These are phyloP conservation scores for Colletotrichum aenigma DNA, from an alignment of 2,329 filamentous ascomycete species.

Conservation along the genomic window DNA sequence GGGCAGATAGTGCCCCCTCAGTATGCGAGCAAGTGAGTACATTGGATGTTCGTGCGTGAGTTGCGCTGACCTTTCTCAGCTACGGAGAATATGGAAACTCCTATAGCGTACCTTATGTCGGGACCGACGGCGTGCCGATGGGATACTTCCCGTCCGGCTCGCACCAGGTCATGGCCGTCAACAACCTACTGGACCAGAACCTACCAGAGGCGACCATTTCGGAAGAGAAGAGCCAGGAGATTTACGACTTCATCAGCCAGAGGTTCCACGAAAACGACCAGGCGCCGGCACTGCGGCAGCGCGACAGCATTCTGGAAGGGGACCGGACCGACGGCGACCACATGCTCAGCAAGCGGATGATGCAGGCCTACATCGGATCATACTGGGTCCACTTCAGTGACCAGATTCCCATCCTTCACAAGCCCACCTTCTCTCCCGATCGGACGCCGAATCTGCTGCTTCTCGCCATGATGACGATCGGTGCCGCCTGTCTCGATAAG, in stretches of 20 bases:
- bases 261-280: slow-evolving; percentile 84
- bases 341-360: slow-evolving; percentile 86
- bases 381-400: slow-evolving; percentile 97
- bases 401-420: slow-evolving; percentile 92
- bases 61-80: slow-evolving; percentile 38
- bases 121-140: slow-evolving; percentile 49
- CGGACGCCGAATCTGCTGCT: slow-evolving; percentile 84
- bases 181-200: slow-evolving; percentile 80
- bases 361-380: slow-evolving; percentile 91
- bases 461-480: slow-evolving; percentile 89
- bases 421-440: slow-evolving; percentile 89
- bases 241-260: slow-evolving; percentile 80
- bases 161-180: slow-evolving; percentile 88
- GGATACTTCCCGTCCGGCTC: slow-evolving; percentile 65
- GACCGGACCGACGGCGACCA: slow-evolving; percentile 70
- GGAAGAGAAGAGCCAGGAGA: slow-evolving; percentile 83
- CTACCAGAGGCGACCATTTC: slow-evolving; percentile 82
- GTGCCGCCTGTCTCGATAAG: slow-evolving; percentile 87
- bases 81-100: slow-evolving; percentile 58
- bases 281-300: slow-evolving; percentile 73
- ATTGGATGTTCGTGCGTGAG: background rate
- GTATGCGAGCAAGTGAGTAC: slow-evolving; percentile 31
- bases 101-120: slow-evolving; percentile 54
- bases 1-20: slow-evolving; percentile 53
- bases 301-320: slow-evolving; percentile 79